Evolutionary conservation across 495 filamentous ascomycete genomes (phyloP), one percentile per base, ranked within the genome.

Genomic region (Recurvomyces mirabilis): DNA sequence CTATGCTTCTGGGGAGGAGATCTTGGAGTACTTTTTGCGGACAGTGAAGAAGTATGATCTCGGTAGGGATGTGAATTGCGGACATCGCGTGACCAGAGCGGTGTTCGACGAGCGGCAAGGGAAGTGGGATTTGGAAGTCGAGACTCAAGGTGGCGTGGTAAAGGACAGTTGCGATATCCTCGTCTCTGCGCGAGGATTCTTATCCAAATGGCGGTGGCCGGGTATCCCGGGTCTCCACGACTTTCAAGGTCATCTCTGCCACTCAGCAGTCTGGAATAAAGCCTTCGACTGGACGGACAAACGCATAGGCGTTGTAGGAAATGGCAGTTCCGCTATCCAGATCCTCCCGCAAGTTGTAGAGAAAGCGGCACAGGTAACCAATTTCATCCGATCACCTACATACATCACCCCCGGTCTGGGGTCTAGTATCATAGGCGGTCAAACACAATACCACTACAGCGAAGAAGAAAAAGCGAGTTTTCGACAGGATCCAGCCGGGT

Each of bases 1-100:
- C 49, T 65, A 58, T 48, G 57, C 62, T 13, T 35, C 32, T 22
- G 62, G 55, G 4, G 15, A 15, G n/a, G 62, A 65, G 41, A 65
- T 65, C 23, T 47, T 51, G 39, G 38, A 53, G 22, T 65, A 65
- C 43, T 60, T 62, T 48, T 53, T 46, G 17, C 47, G 38, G 15
- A 46, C 41, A n/a, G 46, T 50, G 14, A 35, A 35, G 6, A 50
- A 50, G 28, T 46, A 43, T 20, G 38, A 45, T 31, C 23, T 56
- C 4, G 41, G 37, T 18, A 20, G 37, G 23, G 39, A 60, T 38
- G 55, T 64, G 20, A 46, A 61, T 38, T 43, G 62, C 30, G 57
- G 58, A 12, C 49, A 50, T 36, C 55, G 52, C 32, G 51, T 64
- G 24, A 39, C 55, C 34, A 29, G 46, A n/a, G 51, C 53, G 11